Percentiles rank a stretch among this genome's conserved stretches.
Evolutionary conservation across 805 yeast genomes (phyloP).

Genomic region (Candida piceae): DNA sequence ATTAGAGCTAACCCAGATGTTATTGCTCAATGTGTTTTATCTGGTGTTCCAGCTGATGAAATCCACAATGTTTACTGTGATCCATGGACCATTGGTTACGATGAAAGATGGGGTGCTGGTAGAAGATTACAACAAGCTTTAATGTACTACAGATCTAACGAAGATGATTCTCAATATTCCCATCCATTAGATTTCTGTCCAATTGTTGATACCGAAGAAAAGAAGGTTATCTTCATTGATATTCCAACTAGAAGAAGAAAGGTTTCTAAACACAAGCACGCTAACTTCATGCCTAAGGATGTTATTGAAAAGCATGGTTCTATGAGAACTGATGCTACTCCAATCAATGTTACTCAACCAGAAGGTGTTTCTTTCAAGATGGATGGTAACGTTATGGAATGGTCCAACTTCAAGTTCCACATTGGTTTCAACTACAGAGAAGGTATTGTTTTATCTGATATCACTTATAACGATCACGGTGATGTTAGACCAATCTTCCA

Average conservation of each 20-base stretch:
- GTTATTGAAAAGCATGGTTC: conserved; percentile 57
- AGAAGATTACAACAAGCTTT: conserved; percentile 76
- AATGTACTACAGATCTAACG: conserved; percentile 69
- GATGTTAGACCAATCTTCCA: conserved; percentile 70
- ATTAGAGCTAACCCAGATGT: conserved; percentile 69
- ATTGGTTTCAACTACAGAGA: conserved; percentile 83
- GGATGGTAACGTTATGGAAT: conserved; percentile 63
- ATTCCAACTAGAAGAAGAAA: conserved; percentile 72
- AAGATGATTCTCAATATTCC: conserved; percentile 64
- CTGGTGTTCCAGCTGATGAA: conserved; percentile 61
- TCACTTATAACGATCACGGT: conserved; percentile 72
- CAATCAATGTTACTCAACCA: conserved; percentile 71
- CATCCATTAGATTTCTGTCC: conserved; percentile 82
- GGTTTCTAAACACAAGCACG: conserved; percentile 60
- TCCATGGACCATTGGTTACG: conserved; percentile 64
- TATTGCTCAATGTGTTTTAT: conserved; percentile 63
- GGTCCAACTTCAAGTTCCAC: conserved; percentile 77
- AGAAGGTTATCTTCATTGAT: conserved; percentile 67
- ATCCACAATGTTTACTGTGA: conserved; percentile 61
- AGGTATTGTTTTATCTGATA: conserved; percentile 74
- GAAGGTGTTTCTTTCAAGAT: conserved; percentile 76
- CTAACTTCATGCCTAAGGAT: conserved; percentile 66
- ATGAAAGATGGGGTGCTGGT: conserved; percentile 69
- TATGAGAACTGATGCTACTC: conserved; percentile 58
- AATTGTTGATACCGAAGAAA: conserved; percentile 67